Evolutionary conservation across 306 rosid species (phyloP), one percentile per base, ranked within the genome.

Genomic region (Vicia sativa): DNA sequence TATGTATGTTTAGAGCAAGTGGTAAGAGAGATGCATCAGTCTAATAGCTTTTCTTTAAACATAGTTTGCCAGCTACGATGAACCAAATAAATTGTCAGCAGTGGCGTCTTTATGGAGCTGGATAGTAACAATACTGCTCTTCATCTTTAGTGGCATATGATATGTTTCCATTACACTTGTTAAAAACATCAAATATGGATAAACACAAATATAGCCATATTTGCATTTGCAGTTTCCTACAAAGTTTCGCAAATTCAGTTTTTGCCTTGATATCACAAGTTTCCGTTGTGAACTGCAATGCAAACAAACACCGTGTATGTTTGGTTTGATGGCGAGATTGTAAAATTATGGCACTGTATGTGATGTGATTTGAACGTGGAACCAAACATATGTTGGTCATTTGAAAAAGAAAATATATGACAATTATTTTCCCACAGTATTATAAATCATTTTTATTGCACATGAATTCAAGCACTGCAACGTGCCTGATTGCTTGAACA

Each of bases 1-100:
- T 65, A 13, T 64, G 78, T 66, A 55, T 66, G 67, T 74, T 37
- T 8, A 43, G 72, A 38, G n/a, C 54, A 34, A 62, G 74, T 18
- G 67, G 67, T 60, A 37, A 37, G 48, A 50, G 31, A 69, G 62
- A 50, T 34, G 63, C 14, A 34, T 39, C 74, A 50, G 42, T 31
- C 31, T 21, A 43, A 59, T 54, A 68, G 79, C 67, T 43, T 63
- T 49, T 63, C 29, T 2, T 48, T 11, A 65, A 63, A 68, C 56
- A 6, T 58, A 37, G 49, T 50, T 21, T 23, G 60, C 39, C 13
- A 31, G 50, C 58, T 50, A 41, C 11, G 66, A 65, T 63, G 38
- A 62, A 35, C 54, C 15, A n/a, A 62, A 67, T 67, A 60, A 71
- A 64, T 71, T 34, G 61, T 29, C 15, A n/a, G 34, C 21, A 52